Evolutionary conservation across 106 monocot species (phyloP), one percentile per base, ranked within the genome.

Genomic region (Dioscorea dumetorum): DNA sequence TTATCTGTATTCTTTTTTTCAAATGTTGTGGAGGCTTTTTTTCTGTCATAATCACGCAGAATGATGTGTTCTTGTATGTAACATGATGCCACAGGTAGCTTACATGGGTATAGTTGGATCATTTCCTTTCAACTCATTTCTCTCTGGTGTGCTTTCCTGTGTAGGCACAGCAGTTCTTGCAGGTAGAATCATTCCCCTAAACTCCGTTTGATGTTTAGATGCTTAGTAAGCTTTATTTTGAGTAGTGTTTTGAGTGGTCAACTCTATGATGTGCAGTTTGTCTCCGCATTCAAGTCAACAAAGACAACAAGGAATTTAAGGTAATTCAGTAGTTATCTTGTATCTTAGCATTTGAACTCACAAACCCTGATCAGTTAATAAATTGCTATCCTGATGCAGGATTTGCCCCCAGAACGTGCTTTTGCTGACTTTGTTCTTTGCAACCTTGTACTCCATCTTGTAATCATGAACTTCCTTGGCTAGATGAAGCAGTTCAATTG

Each of bases 231-330:
- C 6, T 41, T 41, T 5, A 41, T 3, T 41, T 10, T 10, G 10
- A 64, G 11, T 51, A 28, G 19, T 4, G n/a, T 6, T 60, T 21
- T 12, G 21, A 21, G 5, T 21, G 2, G 8, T 22, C 1, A 12
- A 24, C 24, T 63, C 16, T 50, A 28, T 73, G 35, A 2, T 10
- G 22, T 80, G 72, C 86, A 97, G 95, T 97, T 66, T 97, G 95
- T 57, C 91, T 97, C 14, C 91, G 95, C 22, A 97, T 97, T 74
- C 95, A 97, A 76, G 95, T 97, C 71, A 97, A 97, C 87, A 92
- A 97, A 75, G 97, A 97, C 57, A 97, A 97, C 78, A 97, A 97
- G 76, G 91, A 97, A 73, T 97, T 97, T 70, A 97, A 97, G 97
- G 97, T 97, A 74, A 65, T 0, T 11, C 10, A 8, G 41, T 10